These are phyloP conservation scores for Aegilops sharonensis DNA, from an alignment of 176 grass and related monocot species.

Conservation along the genomic window DNA sequence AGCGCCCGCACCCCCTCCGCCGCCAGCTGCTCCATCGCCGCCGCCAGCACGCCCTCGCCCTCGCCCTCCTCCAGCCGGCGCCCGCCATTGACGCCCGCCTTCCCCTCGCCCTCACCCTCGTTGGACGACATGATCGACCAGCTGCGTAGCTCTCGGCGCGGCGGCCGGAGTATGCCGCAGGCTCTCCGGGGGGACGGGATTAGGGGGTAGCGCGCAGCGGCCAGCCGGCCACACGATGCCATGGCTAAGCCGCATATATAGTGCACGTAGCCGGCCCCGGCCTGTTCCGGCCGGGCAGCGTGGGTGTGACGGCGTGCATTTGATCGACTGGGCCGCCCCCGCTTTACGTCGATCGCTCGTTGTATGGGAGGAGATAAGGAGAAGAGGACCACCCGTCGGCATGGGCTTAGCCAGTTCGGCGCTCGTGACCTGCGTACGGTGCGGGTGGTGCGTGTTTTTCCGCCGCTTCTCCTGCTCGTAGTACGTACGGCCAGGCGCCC, in stretches of 20 bases:
- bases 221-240: conserved; percentile 35
- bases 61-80: background rate
- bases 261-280: background rate
- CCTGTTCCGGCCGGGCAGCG: background rate
- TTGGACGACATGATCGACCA: conserved; percentile 26
- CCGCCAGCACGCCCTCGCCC: conserved; percentile 21
- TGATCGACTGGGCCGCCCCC: background rate
- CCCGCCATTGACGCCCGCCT: conserved; percentile 2
- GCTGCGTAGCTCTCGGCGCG: background rate
- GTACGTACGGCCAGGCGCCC: background rate
- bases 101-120: background rate
- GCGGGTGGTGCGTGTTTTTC: conserved; percentile 32
- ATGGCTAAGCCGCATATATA: background rate
- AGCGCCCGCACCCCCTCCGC: conserved; percentile 59
- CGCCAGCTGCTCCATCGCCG: conserved; percentile 46
- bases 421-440: background rate
- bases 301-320: conserved; percentile 24
- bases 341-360: conserved; percentile 26
- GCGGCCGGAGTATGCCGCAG: background rate
- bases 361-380: conserved; percentile 78
- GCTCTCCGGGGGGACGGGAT: background rate
- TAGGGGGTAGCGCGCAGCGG: background rate
- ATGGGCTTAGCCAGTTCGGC: background rate
- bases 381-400: conserved; percentile 78
- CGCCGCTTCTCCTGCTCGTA: background rate